phyloP scores from a whole-genome alignment of 1,139 yeast species.

The Hyphopichia burtonii region DNA sequence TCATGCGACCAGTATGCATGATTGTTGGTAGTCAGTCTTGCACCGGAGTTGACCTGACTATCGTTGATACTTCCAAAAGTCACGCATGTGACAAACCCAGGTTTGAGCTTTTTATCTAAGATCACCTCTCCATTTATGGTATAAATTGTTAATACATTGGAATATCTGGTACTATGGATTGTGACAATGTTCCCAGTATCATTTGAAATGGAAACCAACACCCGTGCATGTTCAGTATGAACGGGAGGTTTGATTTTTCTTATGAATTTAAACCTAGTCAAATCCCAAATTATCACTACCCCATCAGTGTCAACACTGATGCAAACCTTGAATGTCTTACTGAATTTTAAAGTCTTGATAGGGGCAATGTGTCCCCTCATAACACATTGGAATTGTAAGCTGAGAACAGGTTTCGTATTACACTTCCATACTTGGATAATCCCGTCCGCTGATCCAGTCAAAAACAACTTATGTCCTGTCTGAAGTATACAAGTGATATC shows the following conservation, averaged over 20 bases:
- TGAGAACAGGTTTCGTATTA: conserved; percentile 19
- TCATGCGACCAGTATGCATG: conserved; percentile 44
- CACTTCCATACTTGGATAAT: conserved; percentile 56
- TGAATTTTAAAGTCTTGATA: conserved; percentile 41
- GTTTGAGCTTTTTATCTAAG: conserved; percentile 16
- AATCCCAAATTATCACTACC: conserved; percentile 57
- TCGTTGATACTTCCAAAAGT: conserved; percentile 35
- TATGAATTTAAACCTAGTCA: conserved; percentile 49
- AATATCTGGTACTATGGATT: conserved; percentile 16
- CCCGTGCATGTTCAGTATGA: conserved; percentile 9
- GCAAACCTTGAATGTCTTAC: conserved; percentile 52
- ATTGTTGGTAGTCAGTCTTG: conserved; percentile 17
- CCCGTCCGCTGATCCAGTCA: conserved; percentile 59
- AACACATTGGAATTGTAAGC: conserved; percentile 43
- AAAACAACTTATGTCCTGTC: conserved; percentile 36
- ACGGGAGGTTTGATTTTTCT: conserved; percentile 32
- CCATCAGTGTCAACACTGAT: conserved; percentile 54
- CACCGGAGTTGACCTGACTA: conserved; percentile 24
- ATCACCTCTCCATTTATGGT: conserved; percentile 57
- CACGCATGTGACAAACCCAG: conserved; percentile 18
- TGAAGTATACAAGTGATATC: conserved; percentile 36
- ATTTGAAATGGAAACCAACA: conserved; percentile 49
- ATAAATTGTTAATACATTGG: conserved; percentile 31
- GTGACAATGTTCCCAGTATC: conserved; percentile 55
- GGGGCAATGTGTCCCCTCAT: conserved; percentile 54